Evolutionary conservation across 192 early-diverging fungal genomes (phyloP), one percentile per base, ranked within the genome.

Genomic region (Backusella psychrophila): DNA sequence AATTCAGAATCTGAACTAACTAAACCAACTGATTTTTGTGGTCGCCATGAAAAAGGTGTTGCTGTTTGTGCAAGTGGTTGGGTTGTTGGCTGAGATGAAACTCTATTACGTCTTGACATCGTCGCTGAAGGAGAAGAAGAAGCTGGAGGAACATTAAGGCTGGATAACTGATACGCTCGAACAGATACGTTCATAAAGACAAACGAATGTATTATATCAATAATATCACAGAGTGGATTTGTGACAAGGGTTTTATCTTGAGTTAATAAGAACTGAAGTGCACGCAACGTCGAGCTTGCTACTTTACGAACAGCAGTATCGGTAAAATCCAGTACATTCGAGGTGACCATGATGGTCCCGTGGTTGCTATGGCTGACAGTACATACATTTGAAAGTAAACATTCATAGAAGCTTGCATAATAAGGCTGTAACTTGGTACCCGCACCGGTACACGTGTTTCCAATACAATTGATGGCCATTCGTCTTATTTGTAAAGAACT

Each of bases 401-500:
- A 72, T 19, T 85, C 83, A 65, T 86, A 90, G 39, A 92, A 85
- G 26, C 73, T 35, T 15, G 80, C 79, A 73, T 89, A 88, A 63
- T 86, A 74, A 6, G 65, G 39, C 15, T 83, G 78, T 42, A 84
- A 73, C 29, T 90, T 87, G 6, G 86, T 35, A 15, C 91, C 91
- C 19, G 86, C 88, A 34, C 86, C 87, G n/a, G 84, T 79, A 52
- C 88, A 89, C 21, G 88, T 34, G 69, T 92, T 93, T 23, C 89
- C 90, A n/a, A 94, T 67, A 74, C 91, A 91, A 69, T 86, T 88
- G 72, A 94, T 79, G 1, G 91, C 89, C 88, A 92, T 91, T 39
- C 88, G 75, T n/a, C 87, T 81, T 23, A 81, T 65, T 69, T 90
- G 83, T 9, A 82, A 65, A 1, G 81, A 76, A 63, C 59, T 77